These are phyloP conservation scores for Cladosporium sp. DNA, from an alignment of 2,329 filamentous ascomycete species.

Conservation along the genomic window DNA sequence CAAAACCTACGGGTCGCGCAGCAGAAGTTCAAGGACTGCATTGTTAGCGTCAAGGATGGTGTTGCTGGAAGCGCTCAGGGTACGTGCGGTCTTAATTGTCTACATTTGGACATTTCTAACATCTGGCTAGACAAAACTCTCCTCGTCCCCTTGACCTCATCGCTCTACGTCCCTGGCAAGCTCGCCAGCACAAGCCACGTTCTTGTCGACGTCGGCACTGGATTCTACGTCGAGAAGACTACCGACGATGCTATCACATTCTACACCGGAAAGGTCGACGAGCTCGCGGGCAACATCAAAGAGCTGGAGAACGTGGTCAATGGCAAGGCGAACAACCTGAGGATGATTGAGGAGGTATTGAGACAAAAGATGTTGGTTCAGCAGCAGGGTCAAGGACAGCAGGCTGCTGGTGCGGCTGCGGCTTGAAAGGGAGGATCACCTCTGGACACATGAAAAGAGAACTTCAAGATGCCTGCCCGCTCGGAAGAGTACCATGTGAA, in stretches of 20 bases:
- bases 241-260: slow-evolving; percentile 65
- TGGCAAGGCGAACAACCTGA: slow-evolving; percentile 79
- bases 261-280: slow-evolving; percentile 68
- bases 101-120: slow-evolving; percentile 35
- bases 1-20: slow-evolving; percentile 87
- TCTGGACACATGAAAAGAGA: not conserved
- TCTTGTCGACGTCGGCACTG: slow-evolving; percentile 89
- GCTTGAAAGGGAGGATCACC: not conserved
- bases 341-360: slow-evolving; percentile 84
- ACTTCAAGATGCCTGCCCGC: not conserved
- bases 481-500: not conserved
- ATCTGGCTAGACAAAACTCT: slow-evolving; percentile 59
- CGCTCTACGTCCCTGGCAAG: slow-evolving; percentile 86
- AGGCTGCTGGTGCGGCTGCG: slow-evolving; percentile 8
- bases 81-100: slow-evolving; percentile 1
- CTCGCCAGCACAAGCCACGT: slow-evolving; percentile 75
- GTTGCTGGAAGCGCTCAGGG: slow-evolving; percentile 43
- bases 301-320: slow-evolving; percentile 70
- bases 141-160: slow-evolving; percentile 92
- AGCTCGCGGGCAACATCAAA: slow-evolving; percentile 64
- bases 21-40: slow-evolving; percentile 87
- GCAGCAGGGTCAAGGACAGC: slow-evolving; percentile 26
- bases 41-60: slow-evolving; percentile 67
- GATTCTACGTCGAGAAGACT: slow-evolving; percentile 89
- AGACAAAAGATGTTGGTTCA: slow-evolving; percentile 39